phyloP scores from a whole-genome alignment of 148 eudicot genomes.

The Vaccinium macrocarpon region DNA sequence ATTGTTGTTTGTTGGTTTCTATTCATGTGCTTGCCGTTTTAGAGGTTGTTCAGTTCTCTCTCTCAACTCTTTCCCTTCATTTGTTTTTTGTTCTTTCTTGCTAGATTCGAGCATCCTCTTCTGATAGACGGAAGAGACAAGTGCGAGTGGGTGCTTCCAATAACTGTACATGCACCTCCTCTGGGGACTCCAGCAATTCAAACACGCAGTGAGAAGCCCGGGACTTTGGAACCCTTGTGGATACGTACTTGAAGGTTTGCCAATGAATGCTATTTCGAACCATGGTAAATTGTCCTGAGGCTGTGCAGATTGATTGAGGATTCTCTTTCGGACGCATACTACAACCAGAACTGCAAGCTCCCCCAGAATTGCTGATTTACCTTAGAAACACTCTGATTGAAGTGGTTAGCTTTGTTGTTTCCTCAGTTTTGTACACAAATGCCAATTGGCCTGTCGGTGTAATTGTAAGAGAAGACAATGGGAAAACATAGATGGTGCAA shows the following conservation, averaged over 20 bases:
- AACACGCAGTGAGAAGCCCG: slow-evolving; percentile 47
- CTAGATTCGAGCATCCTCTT: slow-evolving; percentile 93
- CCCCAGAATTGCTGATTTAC: neutral
- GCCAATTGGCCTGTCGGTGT: neutral
- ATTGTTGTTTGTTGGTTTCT: neutral
- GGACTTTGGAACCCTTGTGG: slow-evolving; percentile 70
- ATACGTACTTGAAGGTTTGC: slow-evolving; percentile 48
- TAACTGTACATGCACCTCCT: slow-evolving; percentile 90
- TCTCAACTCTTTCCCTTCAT: neutral
- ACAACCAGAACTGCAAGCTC: neutral
- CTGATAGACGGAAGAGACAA: slow-evolving; percentile 87
- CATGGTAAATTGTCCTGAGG: neutral
- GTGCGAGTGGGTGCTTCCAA: slow-evolving; percentile 95
- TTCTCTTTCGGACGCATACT: neutral
- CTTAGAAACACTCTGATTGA: neutral
- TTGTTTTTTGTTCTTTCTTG: neutral
- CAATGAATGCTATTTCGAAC: neutral
- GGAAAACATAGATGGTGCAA: neutral
- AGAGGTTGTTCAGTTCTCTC: neutral
- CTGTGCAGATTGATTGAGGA: neutral
- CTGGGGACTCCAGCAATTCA: slow-evolving; percentile 50
- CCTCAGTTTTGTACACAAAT: neutral
- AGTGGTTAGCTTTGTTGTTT: neutral
- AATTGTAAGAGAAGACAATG: neutral
- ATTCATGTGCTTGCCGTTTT: neutral